These are phyloP conservation scores for Entamoeba dispar DNA, from an alignment of 208 protist genomes.

Conservation along the genomic window DNA sequence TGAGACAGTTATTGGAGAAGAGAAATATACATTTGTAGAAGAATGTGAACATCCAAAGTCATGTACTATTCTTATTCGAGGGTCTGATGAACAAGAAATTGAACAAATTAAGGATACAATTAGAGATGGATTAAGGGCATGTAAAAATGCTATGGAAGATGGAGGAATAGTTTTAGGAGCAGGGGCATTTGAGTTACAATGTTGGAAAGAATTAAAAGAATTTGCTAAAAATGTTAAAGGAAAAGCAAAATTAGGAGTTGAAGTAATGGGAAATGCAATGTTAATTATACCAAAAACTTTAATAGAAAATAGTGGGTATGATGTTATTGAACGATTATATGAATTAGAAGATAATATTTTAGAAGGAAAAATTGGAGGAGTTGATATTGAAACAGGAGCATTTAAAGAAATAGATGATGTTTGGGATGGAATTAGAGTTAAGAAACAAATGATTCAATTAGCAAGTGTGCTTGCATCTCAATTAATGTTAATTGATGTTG, in stretches of 20 bases:
- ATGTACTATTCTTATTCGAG: constrained; percentile 82
- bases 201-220: constrained; percentile 64
- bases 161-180: constrained; percentile 74
- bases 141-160: constrained; percentile 90
- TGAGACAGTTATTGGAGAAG: constrained; percentile 82
- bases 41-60: constrained; percentile 69
- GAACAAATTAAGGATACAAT: constrained; percentile 93
- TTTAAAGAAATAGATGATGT: constrained; percentile 71
- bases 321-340: constrained; percentile 79
- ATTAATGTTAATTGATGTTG: constrained; percentile 95
- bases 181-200: constrained; percentile 77
- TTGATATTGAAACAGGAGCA: constrained; percentile 85
- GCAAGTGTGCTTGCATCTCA: constrained; percentile 75
- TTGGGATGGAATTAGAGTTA: constrained; percentile 93
- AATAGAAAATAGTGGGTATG: constrained; percentile 84
- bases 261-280: constrained; percentile 89
- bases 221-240: constrained; percentile 43
- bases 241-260: constrained; percentile 74
- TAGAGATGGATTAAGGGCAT: constrained; percentile 87
- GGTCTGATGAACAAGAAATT: constrained; percentile 92
- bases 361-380: constrained; percentile 48
- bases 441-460: constrained; percentile 78
- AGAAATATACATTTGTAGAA: constrained; percentile 99
- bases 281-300: constrained; percentile 91
- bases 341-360: constrained; percentile 62